phyloP scores from a whole-genome alignment of 148 eudicot species.

The Spergularia bocconei region DNA sequence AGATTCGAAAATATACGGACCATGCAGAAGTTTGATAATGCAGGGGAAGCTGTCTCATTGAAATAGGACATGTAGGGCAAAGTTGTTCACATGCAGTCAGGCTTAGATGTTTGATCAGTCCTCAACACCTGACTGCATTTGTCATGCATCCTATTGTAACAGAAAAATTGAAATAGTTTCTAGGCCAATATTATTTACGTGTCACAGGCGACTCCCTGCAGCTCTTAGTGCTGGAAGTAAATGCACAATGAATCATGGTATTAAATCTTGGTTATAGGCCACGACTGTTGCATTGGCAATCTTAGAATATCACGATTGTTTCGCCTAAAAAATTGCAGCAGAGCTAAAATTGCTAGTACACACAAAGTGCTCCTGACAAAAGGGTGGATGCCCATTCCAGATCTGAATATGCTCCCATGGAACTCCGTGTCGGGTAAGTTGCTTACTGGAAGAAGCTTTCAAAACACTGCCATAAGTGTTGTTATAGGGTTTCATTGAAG shows the following conservation, averaged over 20 bases:
- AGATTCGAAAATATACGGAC: conserved; percentile 6
- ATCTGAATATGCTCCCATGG: conserved; percentile 65
- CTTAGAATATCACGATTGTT: too few species aligned
- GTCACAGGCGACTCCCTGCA: background rate
- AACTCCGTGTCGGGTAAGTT: conserved; percentile 56
- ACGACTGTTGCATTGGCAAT: too few species aligned
- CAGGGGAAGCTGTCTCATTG: conserved; percentile 11
- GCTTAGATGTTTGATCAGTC: background rate
- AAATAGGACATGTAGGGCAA: background rate
- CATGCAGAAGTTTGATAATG: conserved; percentile 2
- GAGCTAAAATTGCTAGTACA: conserved; percentile 21
- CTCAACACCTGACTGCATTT: background rate
- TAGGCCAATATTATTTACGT: background rate
- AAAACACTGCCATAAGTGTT: conserved; percentile 87
- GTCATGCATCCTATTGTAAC: conserved; percentile 1
- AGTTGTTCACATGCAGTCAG: background rate
- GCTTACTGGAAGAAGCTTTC: conserved; percentile 65
- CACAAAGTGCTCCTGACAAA: conserved; percentile 81
- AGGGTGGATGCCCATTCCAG: conserved; percentile 68
- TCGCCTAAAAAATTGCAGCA: too few species aligned
- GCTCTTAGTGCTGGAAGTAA: too few species aligned
- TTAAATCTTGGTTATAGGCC: too few species aligned
- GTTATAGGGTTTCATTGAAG: conserved; percentile 66
- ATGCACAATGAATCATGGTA: too few species aligned
- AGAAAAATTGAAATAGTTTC: background rate